Percentiles rank a stretch among this genome's conserved stretches.
Evolutionary conservation across 257 asterid species (phyloP).

Genomic region (Rubia yunnanensis): DNA sequence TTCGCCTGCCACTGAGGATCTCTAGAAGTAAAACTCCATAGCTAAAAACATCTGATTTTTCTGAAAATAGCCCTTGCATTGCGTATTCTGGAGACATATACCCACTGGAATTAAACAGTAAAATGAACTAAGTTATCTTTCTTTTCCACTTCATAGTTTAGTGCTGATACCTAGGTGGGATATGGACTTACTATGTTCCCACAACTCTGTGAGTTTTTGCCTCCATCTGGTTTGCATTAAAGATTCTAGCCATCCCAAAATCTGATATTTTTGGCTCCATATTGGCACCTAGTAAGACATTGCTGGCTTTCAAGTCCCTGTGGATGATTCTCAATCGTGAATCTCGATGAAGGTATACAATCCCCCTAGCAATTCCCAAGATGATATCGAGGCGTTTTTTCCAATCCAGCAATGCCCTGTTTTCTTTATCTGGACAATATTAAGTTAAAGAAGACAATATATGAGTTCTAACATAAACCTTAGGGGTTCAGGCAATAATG

Average conservation of each 20-base stretch:
- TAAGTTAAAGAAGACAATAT: too few relatives aligned
- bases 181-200: constrained; percentile 26
- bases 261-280: constrained; percentile 36
- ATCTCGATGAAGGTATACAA: constrained; percentile 28
- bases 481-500: background rate
- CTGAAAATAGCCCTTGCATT: constrained; percentile 30
- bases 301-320: constrained; percentile 33
- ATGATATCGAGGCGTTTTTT: constrained; percentile 20
- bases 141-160: background rate
- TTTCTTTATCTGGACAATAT: constrained; percentile 16
- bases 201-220: constrained; percentile 28
- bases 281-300: constrained; percentile 19
- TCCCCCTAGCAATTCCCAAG: constrained; percentile 26
- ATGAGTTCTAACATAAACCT: too few relatives aligned
- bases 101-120: constrained; percentile 19
- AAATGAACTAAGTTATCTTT: background rate
- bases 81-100: constrained; percentile 42
- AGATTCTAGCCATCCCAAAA: constrained; percentile 34
- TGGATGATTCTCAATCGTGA: constrained; percentile 30
- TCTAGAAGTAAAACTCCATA: constrained; percentile 25
- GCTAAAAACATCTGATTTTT: constrained; percentile 27
- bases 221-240: constrained; percentile 21
- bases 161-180: background rate
- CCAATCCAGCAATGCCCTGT: constrained; percentile 20
- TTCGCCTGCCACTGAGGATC: constrained; percentile 23